Conservation (phyloP, 192 early-diverging fungal species). For the Linnemannia elongata region DNA sequence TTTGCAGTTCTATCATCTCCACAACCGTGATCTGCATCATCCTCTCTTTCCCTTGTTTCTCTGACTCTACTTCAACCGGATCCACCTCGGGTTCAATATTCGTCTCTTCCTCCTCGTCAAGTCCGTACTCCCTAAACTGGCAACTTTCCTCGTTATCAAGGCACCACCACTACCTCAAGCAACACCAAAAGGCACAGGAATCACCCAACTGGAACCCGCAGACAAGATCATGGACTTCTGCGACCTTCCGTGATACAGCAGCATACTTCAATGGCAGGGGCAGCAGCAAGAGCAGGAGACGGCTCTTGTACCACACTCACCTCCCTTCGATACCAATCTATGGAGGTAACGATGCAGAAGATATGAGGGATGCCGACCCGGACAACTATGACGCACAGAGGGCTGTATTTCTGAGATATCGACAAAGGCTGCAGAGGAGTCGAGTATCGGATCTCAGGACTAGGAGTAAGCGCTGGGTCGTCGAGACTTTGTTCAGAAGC, state of each 20-base stretch:
- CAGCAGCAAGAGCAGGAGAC: not conserved
- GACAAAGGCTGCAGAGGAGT: not conserved
- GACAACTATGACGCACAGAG: not conserved
- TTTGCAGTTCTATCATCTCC: slow-evolving; percentile 41
- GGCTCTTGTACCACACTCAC: not conserved
- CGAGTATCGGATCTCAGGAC: not conserved
- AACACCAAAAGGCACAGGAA: not conserved
- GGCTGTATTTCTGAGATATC: not conserved
- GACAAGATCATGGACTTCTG: not conserved
- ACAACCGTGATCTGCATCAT: slow-evolving; percentile 35
- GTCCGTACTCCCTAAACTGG: not conserved
- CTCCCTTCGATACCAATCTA: not conserved
- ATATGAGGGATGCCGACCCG: not conserved
- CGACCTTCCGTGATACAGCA: not conserved
- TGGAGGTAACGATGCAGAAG: not conserved
- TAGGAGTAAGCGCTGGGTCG: not conserved
- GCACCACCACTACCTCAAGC: not conserved
- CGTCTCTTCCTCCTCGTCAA: not conserved
- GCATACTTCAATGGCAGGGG: not conserved
- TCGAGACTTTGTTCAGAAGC: not conserved
- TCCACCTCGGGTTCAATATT: not conserved
- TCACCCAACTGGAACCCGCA: not conserved
- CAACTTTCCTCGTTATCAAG: not conserved
- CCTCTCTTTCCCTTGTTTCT: slow-evolving; percentile 12
- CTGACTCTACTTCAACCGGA: not conserved